phyloP scores from a whole-genome alignment of 2,329 filamentous ascomycete species.

The Tolypocladium cylindrosporum region DNA sequence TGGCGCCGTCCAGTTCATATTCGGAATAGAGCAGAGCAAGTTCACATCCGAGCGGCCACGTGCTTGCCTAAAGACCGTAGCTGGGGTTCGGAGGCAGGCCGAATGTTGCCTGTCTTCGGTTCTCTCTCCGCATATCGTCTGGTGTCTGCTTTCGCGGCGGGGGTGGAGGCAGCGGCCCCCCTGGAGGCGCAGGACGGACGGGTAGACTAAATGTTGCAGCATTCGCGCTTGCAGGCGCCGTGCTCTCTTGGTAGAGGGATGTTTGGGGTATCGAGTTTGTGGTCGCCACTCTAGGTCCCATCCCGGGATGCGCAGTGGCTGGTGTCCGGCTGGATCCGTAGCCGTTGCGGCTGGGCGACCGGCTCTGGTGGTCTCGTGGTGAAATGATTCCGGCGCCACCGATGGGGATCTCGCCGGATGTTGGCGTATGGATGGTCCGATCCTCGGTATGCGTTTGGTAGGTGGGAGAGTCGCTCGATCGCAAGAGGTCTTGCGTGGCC shows the following conservation, averaged over 20 bases:
- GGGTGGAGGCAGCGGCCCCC: slow-evolving; percentile 49
- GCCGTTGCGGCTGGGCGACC: slow-evolving; percentile 43
- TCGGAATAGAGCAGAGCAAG: neutral
- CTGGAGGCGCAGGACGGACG: slow-evolving; percentile 51
- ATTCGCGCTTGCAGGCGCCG: slow-evolving; percentile 31
- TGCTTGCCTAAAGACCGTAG: slow-evolving; percentile 19
- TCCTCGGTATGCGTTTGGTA: slow-evolving; percentile 28
- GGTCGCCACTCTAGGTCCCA: slow-evolving; percentile 41
- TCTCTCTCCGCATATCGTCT: slow-evolving; percentile 42
- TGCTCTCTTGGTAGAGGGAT: slow-evolving; percentile 25
- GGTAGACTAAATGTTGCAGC: slow-evolving; percentile 51
- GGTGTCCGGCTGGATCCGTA: slow-evolving; percentile 33
- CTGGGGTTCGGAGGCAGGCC: slow-evolving; percentile 34
- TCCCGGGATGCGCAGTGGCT: slow-evolving; percentile 34
- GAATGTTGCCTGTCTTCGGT: slow-evolving; percentile 43
- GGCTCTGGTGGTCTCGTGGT: slow-evolving; percentile 40
- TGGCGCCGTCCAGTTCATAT: slow-evolving; percentile 4
- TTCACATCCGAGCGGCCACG: neutral
- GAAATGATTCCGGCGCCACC: slow-evolving; percentile 44
- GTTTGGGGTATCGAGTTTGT: slow-evolving; percentile 44
- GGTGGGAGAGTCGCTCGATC: slow-evolving; percentile 51
- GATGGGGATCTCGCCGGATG: slow-evolving; percentile 64
- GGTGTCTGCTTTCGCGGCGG: slow-evolving; percentile 46
- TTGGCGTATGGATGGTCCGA: slow-evolving; percentile 48
- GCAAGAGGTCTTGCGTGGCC: slow-evolving; percentile 65